phyloP scores from a whole-genome alignment of 352 stramenopile species.

The Pseudoperonospora humuli region DNA sequence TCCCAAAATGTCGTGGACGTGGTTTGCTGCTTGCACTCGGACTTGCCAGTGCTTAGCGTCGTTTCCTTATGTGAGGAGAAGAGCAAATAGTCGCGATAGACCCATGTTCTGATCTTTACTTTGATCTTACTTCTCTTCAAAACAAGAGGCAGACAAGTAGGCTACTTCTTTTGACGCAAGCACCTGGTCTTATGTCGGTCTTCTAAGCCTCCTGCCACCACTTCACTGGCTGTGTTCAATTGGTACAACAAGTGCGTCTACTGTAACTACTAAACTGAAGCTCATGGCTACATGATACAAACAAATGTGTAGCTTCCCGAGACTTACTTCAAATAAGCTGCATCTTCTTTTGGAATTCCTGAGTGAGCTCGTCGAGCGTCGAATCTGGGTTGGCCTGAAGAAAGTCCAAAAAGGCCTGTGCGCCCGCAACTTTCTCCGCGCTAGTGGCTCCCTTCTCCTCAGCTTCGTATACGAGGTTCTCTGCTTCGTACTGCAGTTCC shows the following conservation, averaged over 20 bases:
- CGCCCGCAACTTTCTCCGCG: conserved; percentile 27
- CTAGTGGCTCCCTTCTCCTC: conserved; percentile 26
- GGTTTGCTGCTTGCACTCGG: conserved; percentile 25
- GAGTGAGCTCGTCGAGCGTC: conserved; percentile 58
- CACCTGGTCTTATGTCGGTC: conserved; percentile 2
- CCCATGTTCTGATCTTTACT: conserved; percentile 20
- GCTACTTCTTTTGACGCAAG: conserved; percentile 10
- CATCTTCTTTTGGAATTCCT: conserved; percentile 68
- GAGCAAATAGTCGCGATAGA: not conserved
- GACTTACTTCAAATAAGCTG: conserved; percentile 39
- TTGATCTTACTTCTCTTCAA: conserved; percentile 17
- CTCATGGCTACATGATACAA: conserved; percentile 32
- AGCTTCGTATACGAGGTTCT: conserved; percentile 51
- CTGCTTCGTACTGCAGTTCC: conserved; percentile 57
- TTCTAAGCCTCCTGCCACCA: conserved; percentile 15
- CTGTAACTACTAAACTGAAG: conserved; percentile 24
- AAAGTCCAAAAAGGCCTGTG: conserved; percentile 65
- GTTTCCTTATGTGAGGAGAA: not conserved
- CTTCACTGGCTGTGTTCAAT: conserved; percentile 16
- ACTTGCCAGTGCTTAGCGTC: too few relatives aligned
- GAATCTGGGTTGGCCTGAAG: conserved; percentile 63
- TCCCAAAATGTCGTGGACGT: conserved; percentile 21
- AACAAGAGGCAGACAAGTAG: conserved; percentile 8
- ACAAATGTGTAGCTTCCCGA: conserved; percentile 12
- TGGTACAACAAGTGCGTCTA: conserved; percentile 18